Evolutionary conservation across 2,329 filamentous ascomycete species (phyloP), one percentile per base, ranked within the genome.

Genomic region (Colletotrichum somersetense): DNA sequence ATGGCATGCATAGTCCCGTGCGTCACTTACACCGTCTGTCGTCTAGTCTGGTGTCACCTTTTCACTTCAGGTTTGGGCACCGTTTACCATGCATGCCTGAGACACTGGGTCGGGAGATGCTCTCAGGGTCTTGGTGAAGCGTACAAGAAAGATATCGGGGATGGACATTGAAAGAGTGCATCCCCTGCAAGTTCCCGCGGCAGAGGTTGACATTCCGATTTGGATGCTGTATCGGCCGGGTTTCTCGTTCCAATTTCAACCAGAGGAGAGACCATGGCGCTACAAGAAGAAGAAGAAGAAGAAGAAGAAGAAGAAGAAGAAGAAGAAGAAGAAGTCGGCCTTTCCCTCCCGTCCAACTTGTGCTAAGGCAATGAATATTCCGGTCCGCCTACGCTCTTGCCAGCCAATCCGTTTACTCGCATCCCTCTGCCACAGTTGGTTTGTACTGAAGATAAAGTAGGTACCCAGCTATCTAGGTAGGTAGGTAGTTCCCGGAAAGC

Each of bases 1-100:
- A 78, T 77, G 44, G 75, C 64, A 57, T 77, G 76, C 48, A 78
- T 68, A 7, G 68, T 73, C 2, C 75, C 73, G 1, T 73, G 71
- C 10, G 73, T 72, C 2, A 76, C 23, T 26, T 33, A 53, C 3
- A 33, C 50, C 26, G n/a, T n/a, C 26, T 20, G 50, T 18, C 26
- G 50, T 18, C 5, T 1, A 1, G 6, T 30, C 42, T 20, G 44
- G 2, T n/a, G 2, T 20, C 26, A 20, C 12, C 50, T 11, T 30
- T 8, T 5, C 20, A 12, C 26, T 52, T 18, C 6, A 18, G 26
- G 5, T 33, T 33, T 18, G 14, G 12, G 10, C 48, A 16, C 14
- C 2, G 26, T 10, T 18, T 12, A 23, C 11, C 46, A 23, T 6
- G 23, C 12, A 23, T 6, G 23, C 5, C 5, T 23, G 14, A 16